phyloP scores from a whole-genome alignment of 768 basidiomycete species.

The Lyophyllum semitale region DNA sequence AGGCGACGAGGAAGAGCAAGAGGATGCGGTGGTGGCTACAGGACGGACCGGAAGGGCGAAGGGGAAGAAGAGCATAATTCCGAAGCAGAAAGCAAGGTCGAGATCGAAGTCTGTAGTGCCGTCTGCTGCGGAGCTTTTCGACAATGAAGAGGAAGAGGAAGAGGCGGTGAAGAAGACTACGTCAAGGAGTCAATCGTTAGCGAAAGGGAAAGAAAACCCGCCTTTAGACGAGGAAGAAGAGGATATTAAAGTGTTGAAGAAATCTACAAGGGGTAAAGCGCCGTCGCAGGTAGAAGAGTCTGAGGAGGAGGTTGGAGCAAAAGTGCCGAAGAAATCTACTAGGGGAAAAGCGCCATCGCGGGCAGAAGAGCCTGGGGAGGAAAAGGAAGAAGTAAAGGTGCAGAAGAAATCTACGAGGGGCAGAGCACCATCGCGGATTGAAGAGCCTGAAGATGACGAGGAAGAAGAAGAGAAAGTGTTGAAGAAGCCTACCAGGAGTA shows the following conservation, averaged over 20 bases:
- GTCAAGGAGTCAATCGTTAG: constrained; percentile 10
- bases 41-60: constrained; percentile 5
- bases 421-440: constrained; percentile 1
- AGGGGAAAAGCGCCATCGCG: constrained; percentile 3
- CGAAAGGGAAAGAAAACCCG: constrained; percentile 11
- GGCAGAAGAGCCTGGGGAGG: not conserved
- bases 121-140: constrained; percentile 2
- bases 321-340: constrained; percentile 10
- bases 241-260: constrained; percentile 1
- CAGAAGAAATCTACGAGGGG: constrained; percentile 8
- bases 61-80: constrained; percentile 8
- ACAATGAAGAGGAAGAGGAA: constrained; percentile 18
- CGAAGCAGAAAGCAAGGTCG: constrained; percentile 22
- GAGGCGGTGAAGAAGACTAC: constrained; percentile 6
- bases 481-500: constrained; percentile 16
- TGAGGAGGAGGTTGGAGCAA: constrained; percentile 16
- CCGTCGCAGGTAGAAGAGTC: constrained; percentile 8
- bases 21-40: not conserved
- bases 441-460: constrained; percentile 4
- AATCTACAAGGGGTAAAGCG: constrained; percentile 3
- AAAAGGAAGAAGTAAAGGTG: not conserved
- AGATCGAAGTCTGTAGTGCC: constrained; percentile 22
- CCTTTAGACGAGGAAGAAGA: constrained; percentile 9
- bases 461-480: constrained; percentile 6
- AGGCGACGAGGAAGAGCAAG: constrained; percentile 15